Evolutionary conservation across 805 yeast genomes (phyloP), one percentile per base, ranked within the genome.

Genomic region (Kodamaea leandrae): DNA sequence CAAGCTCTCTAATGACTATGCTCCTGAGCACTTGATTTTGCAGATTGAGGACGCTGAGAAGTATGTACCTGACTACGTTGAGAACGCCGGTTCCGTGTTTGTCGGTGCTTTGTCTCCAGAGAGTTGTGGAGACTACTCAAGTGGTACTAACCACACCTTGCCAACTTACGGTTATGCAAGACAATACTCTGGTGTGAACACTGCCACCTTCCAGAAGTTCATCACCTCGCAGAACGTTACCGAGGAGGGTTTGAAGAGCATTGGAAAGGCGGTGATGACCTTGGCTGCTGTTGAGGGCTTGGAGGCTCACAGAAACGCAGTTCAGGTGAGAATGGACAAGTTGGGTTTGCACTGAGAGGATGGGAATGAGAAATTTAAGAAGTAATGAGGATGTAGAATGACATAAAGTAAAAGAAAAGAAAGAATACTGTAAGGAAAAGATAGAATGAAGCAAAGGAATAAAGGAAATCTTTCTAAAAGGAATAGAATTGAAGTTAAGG

Each of bases 151-250:
- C 74, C 99, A 93, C 69, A 93, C 99, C 0, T 76, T 93, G 54
- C 99, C 99, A 44, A 93, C 99, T 0, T 93, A 93, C 59, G 99
- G 99, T 37, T 93, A 91, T 58, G 98, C 99, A 32, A 83, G 89
- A 69, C 95, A 88, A 77, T 93, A 93, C 69, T 83, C 95, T 50
- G 99, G 99, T 47, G 97, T 90, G 42, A 93, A 93, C 70, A 93
- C 98, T 17, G 82, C 89, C 37, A 89, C 97, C 0, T 93, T 87
- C 80, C 95, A 86, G 65, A 93, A 93, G 66, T 89, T 86, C 68
- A 84, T 93, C 57, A 93, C 99, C 8, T 77, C 96, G 20, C 99
- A 93, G 70, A 87, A 83, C 57, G 87, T 93, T 25, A 83, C 89
- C 1, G 80, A 84, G 42, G 77, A 82, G 61, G 99, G 99, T 16